Evolutionary conservation across 352 stramenopile genomes (phyloP), one percentile per base, ranked within the genome.

Genomic region (Phytophthora crassamura): DNA sequence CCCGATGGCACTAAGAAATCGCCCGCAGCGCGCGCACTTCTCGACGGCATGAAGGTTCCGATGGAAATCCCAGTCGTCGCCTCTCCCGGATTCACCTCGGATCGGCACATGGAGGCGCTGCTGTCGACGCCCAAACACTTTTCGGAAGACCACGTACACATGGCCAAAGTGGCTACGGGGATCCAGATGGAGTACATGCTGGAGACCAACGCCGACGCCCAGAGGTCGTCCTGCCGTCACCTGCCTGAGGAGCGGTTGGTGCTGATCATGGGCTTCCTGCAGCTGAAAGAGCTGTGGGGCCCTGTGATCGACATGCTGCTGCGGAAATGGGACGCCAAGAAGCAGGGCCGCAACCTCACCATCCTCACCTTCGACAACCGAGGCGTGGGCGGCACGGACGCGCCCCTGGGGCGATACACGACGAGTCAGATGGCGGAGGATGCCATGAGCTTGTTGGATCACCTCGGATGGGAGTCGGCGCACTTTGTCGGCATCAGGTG

Each of bases 351-450:
- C 41, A 67, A 71, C 35, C 61, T 80, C 10, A 69, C 69, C 38
- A 59, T 86, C 34, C 53, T 84, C 12, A 78, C 69, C 7, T 69
- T 84, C 7, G 77, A 84, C 59, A 86, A 86, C 51, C 74, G 77
- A 38, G 77, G 77, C 14, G 68, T 79, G 22, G 77, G 77, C 18
- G 67, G 66, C 51, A 74, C 67, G 20, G 69, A 72, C 30, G 67
- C 58, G 38, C 77, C 77, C 3, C 53, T 67, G 16, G 77, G 71
- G 1, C 54, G 58, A 55, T 86, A 86, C 57, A 74, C 71, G 16
- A 86, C 72, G 32, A 72, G 70, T 33, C 61, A 72, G 57, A 74
- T 86, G 72, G 77, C 77, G 1, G 50, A 78, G 11, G 77, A 86
- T 38, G 59, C 60, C 20, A 42, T 83, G 20, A 59, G 63, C 36